Percentiles rank a stretch among this genome's conserved stretches.
Conservation (phyloP, 495 filamentous ascomycete species). For the Chaetomium cochliodes region DNA sequence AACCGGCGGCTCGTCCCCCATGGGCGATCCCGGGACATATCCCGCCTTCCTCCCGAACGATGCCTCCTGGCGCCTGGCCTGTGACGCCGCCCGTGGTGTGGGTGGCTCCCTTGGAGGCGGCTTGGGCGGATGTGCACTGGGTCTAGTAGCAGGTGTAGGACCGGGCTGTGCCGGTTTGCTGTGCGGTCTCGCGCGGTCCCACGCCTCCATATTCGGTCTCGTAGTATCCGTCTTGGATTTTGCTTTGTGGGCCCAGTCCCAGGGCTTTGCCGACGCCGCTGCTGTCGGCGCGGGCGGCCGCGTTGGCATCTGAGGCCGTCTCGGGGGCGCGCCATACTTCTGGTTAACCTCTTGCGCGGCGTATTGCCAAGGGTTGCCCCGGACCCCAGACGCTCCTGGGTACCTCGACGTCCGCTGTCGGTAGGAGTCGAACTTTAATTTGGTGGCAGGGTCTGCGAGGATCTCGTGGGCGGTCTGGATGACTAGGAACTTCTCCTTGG, state of each 20-base stretch:
- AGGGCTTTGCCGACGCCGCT: slow-evolving; percentile 25
- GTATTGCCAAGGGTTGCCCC: slow-evolving; percentile 54
- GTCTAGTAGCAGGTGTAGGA: not conserved
- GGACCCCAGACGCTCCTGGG: slow-evolving; percentile 45
- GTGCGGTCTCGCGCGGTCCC: slow-evolving; percentile 59
- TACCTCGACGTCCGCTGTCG: slow-evolving; percentile 45
- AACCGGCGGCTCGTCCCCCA: slow-evolving; percentile 47
- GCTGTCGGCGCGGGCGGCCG: slow-evolving; percentile 32
- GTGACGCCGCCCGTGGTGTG: slow-evolving; percentile 44
- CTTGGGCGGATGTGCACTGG: slow-evolving; percentile 30
- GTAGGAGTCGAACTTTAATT: slow-evolving; percentile 74
- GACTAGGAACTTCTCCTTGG: slow-evolving; percentile 75
- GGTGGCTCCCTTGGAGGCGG: slow-evolving; percentile 20
- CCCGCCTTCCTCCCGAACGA: slow-evolving; percentile 46
- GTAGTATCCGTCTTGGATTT: slow-evolving; percentile 58
- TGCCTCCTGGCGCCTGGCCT: slow-evolving; percentile 46
- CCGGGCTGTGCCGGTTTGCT: slow-evolving; percentile 19
- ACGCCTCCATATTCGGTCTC: slow-evolving; percentile 62
- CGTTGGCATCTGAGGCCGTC: slow-evolving; percentile 37
- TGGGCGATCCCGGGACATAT: slow-evolving; percentile 41
- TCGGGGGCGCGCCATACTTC: slow-evolving; percentile 45
- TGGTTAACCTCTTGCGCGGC: slow-evolving; percentile 40
- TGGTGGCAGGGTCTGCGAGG: slow-evolving; percentile 63
- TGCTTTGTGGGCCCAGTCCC: slow-evolving; percentile 37
- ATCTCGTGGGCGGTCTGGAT: slow-evolving; percentile 87